Base-by-base conservation (phyloP, 441 rosid species). In the Manihot esculenta region DNA sequence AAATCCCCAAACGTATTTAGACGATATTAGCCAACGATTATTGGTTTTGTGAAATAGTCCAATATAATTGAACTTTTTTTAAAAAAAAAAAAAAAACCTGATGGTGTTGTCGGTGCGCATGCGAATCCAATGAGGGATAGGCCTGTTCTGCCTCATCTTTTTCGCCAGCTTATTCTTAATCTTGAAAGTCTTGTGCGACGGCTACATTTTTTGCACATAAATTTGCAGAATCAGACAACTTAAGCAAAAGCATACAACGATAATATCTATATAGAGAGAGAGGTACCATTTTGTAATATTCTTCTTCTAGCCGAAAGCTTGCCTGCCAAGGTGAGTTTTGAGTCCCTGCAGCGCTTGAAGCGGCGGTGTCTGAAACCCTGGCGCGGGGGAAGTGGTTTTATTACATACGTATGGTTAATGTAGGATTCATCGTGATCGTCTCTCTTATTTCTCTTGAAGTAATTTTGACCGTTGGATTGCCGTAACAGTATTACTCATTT, bases 71-170 rank as follows among this genome's bases (percentile, higher is more conserved):
- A n/a, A n/a, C n/a, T n/a, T n/a, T n/a, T n/a, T n/a, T n/a, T n/a
- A n/a, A 0, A 15, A 10, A 1, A 17, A 30, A 3, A 1, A 24
- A 26, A 50, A 10, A 27, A 63, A 86, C 97, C 96, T 88, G 82
- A 90, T 92, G 66, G 97, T 89, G 80, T 92, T 92, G 76, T 89
- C 98, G 24, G 95, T 90, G 51, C 92, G 87, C 79, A 86, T 79
- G 65, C 96, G 93, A 61, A 90, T 90, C 97, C 94, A 92, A 81
- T 87, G 88, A 64, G 97, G 96, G 68, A 92, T 90, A 5, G 97
- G 97, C 89, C 97, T 79, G 82, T 92, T 92, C 76, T 90, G 96
- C 76, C 97, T 84, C 97, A 85, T 88, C 91, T 92, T 92, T 90
- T 92, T 92, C 24, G 81, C 97, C 61, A 90, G 82, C 73, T 89